Evolutionary conservation across 768 basidiomycete genomes (phyloP), one percentile per base, ranked within the genome.

Genomic region (Mycena maculata): DNA sequence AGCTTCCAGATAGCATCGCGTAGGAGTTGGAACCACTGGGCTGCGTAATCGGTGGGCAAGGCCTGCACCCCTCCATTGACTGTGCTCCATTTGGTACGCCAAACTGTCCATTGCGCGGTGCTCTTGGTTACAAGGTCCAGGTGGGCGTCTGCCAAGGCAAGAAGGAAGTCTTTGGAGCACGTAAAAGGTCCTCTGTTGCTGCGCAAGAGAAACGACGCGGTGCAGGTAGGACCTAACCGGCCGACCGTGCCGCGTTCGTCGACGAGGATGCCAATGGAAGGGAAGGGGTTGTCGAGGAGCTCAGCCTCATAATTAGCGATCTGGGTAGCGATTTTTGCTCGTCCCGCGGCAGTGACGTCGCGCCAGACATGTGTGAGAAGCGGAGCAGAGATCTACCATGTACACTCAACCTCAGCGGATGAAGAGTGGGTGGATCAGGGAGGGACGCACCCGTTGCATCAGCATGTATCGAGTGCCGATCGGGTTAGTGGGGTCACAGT

Each of bases 11-110:
- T 27, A 28, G 54, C 54, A 28, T 16, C 22, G 6, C n/a, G n/a
- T 5, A 56, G 54, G 16, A 56, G 54, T 27, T 56, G 54, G 38
- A 41, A 42, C 54, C 38, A 56, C 38, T 42, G 54, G 4, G 12
- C 25, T 3, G 39, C 36, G 27, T 56, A 56, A 3, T 25, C 54
- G 27, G 54, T 10, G 39, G 54, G 23, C 9, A 56, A 36, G 33
- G 33, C 33, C 33, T 36, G 54, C 38, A 28, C 36, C 15, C 54
- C 38, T 23, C 54, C 38, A 25, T 56, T 56, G 22, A 15, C 12
- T 36, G 33, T 36, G 33, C 33, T 36, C 33, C 33, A 36, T 7
- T 36, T 36, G 13, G 33, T 7, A 8, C 42, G n/a, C 42, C 15
- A 8, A 22, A n/a, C 38, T 25, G 30, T 15, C 20, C 38, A 38